These are phyloP conservation scores for Smittium culicis DNA, from an alignment of 371 early-diverging fungal species.

Conservation along the genomic window DNA sequence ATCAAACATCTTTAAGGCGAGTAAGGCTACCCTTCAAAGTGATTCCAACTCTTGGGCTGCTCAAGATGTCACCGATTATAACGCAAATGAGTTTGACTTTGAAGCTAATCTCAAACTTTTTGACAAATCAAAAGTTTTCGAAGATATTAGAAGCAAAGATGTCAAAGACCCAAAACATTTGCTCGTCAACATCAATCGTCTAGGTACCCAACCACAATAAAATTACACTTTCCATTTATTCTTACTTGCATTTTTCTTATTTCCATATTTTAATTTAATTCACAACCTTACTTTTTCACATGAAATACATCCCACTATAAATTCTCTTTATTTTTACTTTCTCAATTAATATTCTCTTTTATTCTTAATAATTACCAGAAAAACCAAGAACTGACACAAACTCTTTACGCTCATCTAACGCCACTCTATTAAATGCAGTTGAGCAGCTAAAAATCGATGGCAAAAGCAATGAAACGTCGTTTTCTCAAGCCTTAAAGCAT, in stretches of 20 bases:
- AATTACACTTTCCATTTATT: too few species aligned
- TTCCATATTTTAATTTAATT: not conserved
- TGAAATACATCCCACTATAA: too few species aligned
- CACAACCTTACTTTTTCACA: not conserved
- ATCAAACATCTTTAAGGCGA: not conserved
- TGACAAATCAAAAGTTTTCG: slow-evolving; percentile 10
- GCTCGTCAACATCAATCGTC: slow-evolving; percentile 6
- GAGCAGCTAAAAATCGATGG: too few species aligned
- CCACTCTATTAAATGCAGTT: too few species aligned
- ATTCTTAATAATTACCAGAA: too few species aligned
- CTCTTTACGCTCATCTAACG: too few species aligned
- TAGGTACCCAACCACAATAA: not conserved
- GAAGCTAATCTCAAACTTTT: slow-evolving; percentile 7
- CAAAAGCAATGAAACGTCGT: too few species aligned
- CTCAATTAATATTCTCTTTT: too few species aligned
- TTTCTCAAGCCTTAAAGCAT: too few species aligned
- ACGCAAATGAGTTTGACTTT: slow-evolving; percentile 10
- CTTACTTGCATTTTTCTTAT: not conserved
- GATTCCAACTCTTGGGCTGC: slow-evolving; percentile 4
- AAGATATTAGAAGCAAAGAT: slow-evolving; percentile 10
- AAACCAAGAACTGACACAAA: too few species aligned
- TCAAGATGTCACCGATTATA: slow-evolving; percentile 8
- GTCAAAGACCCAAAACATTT: slow-evolving; percentile 7
- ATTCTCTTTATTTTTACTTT: too few species aligned
- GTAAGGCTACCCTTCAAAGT: not conserved